Percentiles rank a stretch among this genome's conserved stretches.
Evolutionary conservation across 345 rosid genomes (phyloP).

Genomic region (Linum trigynum): DNA sequence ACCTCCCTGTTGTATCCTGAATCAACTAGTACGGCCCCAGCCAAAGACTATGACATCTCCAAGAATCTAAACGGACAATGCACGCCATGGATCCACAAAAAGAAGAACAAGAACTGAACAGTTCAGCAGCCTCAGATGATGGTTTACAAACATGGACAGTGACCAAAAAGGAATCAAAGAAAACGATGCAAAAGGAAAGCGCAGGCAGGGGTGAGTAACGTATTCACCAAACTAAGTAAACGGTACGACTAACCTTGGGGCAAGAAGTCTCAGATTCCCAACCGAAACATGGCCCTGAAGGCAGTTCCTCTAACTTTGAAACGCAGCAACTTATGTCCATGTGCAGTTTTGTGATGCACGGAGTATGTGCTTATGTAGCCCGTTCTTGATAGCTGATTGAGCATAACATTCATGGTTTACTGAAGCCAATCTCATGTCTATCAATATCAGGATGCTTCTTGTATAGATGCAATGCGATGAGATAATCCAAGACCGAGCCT

Average conservation of each 20-base stretch:
- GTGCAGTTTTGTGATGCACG: slow-evolving; percentile 57
- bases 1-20: slow-evolving; percentile 52
- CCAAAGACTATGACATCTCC: slow-evolving; percentile 84
- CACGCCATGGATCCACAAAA: too few relatives aligned
- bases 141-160: too few relatives aligned
- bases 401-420: slow-evolving; percentile 89
- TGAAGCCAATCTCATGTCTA: slow-evolving; percentile 89
- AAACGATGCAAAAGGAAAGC: too few relatives aligned
- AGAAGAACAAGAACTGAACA: neutral
- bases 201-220: too few relatives aligned
- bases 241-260: slow-evolving; percentile 53
- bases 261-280: slow-evolving; percentile 70
- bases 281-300: slow-evolving; percentile 46
- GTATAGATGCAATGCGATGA: slow-evolving; percentile 52
- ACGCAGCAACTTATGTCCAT: slow-evolving; percentile 35
- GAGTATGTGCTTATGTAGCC: slow-evolving; percentile 58
- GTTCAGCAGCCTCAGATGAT: neutral
- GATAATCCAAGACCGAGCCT: slow-evolving; percentile 72
- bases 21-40: slow-evolving; percentile 80
- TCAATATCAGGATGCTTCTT: slow-evolving; percentile 48
- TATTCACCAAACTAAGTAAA: too few relatives aligned
- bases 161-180: too few relatives aligned
- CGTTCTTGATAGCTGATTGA: slow-evolving; percentile 40
- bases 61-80: slow-evolving; percentile 40
- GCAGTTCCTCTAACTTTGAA: slow-evolving; percentile 18